These are phyloP conservation scores for Hypoxylon cercidicola DNA, from an alignment of 495 filamentous ascomycete genomes.

Conservation along the genomic window DNA sequence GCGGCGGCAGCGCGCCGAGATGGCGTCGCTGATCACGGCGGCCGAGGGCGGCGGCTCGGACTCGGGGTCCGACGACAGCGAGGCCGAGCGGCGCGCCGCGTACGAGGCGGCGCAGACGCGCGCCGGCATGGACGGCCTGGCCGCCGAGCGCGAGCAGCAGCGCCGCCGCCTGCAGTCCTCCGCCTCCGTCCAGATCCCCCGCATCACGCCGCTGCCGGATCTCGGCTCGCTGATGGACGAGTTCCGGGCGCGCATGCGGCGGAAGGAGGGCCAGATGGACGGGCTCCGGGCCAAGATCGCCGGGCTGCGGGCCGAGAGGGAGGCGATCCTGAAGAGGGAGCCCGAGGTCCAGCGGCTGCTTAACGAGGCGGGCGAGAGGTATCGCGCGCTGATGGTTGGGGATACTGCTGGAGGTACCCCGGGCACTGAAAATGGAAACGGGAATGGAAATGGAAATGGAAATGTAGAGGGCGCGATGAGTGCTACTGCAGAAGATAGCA, in stretches of 20 bases:
- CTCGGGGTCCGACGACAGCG: conserved; percentile 74
- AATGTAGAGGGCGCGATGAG: conserved; percentile 54
- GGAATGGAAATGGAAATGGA: conserved; percentile 7
- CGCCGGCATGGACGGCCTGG: conserved; percentile 77
- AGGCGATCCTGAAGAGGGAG: conserved; percentile 76
- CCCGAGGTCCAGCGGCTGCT: conserved; percentile 83
- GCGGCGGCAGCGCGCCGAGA: conserved; percentile 73
- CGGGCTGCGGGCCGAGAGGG: conserved; percentile 50
- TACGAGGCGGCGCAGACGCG: conserved; percentile 91
- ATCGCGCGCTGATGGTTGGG: conserved; percentile 56
- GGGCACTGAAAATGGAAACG: conserved; percentile 10
- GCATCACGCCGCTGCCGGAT: conserved; percentile 66
- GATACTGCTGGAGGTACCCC: conserved; percentile 10
- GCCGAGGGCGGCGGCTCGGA: conserved; percentile 72
- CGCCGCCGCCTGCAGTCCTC: conserved; percentile 41
- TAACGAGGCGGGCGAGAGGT: conserved; percentile 83
- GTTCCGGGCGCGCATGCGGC: conserved; percentile 52
- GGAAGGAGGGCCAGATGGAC: conserved; percentile 48
- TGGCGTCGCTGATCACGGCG: conserved; percentile 82
- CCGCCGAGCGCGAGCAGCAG: conserved; percentile 50
- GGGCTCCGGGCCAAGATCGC: conserved; percentile 45
- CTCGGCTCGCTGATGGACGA: conserved; percentile 60
- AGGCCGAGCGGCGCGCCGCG: conserved; percentile 80
- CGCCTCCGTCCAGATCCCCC: conserved; percentile 51
- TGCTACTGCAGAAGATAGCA: conserved; percentile 50